Conservation (phyloP, 2,329 filamentous ascomycete genomes). For the Aspergillus japonicus region DNA sequence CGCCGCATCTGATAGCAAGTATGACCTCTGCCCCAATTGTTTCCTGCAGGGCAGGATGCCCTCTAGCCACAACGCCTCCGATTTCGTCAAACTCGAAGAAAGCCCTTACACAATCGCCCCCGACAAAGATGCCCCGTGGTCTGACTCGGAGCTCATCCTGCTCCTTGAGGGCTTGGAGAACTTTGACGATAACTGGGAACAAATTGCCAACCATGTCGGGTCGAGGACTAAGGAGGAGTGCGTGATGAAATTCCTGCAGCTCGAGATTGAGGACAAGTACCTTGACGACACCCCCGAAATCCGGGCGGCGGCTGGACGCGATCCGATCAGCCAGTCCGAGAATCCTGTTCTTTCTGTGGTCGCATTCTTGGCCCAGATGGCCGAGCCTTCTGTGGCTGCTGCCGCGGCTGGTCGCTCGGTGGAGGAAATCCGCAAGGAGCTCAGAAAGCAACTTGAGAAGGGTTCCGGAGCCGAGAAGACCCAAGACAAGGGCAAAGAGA, state of each 20-base stretch:
- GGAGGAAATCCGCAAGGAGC: conserved; percentile 75
- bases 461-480: conserved; percentile 48
- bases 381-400: conserved; percentile 85
- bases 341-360: conserved; percentile 97
- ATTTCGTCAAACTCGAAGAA: conserved; percentile 89
- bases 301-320: conserved; percentile 70
- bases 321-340: conserved; percentile 88
- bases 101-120: conserved; percentile 74
- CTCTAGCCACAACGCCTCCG: conserved; percentile 70
- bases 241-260: conserved; percentile 90
- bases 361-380: conserved; percentile 86
- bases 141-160: conserved; percentile 82
- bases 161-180: conserved; percentile 87
- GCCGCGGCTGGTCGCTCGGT: conserved; percentile 87
- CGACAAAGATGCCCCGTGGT: conserved; percentile 86
- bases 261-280: conserved; percentile 98
- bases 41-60: conserved; percentile 83
- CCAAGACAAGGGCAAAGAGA: conserved; percentile 49
- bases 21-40: conserved; percentile 89
- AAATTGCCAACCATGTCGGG: conserved; percentile 87
- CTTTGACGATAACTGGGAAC: conserved; percentile 94
- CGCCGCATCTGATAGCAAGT: conserved; percentile 64
- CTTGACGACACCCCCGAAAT: conserved; percentile 73
- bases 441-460: conserved; percentile 75
- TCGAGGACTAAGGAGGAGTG: conserved; percentile 93